A percentile compares a stretch with the other conserved stretches of the same genome.
phyloP scores from a whole-genome alignment of 176 grass and related monocot genomes.

The Oryza longistaminata region DNA sequence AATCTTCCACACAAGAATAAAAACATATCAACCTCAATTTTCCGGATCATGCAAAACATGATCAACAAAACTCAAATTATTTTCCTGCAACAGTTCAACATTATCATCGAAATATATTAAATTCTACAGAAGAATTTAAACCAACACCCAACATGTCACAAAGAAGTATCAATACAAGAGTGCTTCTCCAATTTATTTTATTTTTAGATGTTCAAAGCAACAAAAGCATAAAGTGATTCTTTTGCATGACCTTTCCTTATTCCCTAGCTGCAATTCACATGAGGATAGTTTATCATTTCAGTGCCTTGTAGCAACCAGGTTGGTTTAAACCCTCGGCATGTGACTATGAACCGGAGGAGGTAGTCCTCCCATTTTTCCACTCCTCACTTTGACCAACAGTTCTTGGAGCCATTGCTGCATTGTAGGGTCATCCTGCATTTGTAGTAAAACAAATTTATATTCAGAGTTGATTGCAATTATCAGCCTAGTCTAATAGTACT shows the following conservation, averaged over 20 bases:
- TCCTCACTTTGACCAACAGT: conserved; percentile 48
- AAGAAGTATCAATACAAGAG: neutral
- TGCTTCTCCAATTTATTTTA: neutral
- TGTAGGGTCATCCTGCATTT: conserved; percentile 56
- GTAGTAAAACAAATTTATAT: conserved; percentile 10
- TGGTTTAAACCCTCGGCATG: conserved; percentile 3
- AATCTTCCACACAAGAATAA: neutral
- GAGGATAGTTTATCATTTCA: too few relatives aligned
- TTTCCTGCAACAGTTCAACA: neutral
- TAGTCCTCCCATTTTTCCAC: conserved; percentile 11
- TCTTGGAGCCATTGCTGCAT: conserved; percentile 48
- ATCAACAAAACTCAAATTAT: neutral
- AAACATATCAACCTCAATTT: neutral
- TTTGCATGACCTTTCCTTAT: too few relatives aligned
- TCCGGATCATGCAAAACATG: neutral
- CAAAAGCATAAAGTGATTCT: too few relatives aligned
- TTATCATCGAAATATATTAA: neutral
- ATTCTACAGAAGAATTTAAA: neutral
- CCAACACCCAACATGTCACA: neutral
- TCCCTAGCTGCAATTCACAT: too few relatives aligned
- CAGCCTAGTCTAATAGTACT: neutral
- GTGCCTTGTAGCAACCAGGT: neutral
- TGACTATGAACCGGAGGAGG: conserved; percentile 33
- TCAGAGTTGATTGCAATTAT: neutral
- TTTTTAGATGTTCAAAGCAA: too few relatives aligned